Conservation (phyloP, 495 filamentous ascomycete species). For the Podospora appendiculata region DNA sequence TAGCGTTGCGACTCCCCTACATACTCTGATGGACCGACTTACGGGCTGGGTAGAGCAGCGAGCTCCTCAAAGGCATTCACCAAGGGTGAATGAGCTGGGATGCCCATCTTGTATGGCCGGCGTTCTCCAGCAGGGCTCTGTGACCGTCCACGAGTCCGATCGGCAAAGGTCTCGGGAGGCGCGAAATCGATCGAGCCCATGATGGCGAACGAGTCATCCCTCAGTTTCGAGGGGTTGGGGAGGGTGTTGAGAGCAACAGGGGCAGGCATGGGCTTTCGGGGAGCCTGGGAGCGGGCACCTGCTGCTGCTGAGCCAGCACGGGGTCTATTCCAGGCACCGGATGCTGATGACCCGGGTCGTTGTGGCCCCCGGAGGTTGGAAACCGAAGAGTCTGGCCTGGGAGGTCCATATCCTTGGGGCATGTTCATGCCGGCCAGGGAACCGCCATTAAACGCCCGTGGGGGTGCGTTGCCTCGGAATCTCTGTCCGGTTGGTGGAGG, state of each 20-base stretch:
- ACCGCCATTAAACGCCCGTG: slow-evolving; percentile 21
- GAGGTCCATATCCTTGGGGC: slow-evolving; percentile 21
- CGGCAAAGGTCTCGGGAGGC: slow-evolving; percentile 61
- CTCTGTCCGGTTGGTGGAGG: slow-evolving; percentile 78
- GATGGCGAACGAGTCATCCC: slow-evolving; percentile 70
- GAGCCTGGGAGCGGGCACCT: slow-evolving; percentile 23
- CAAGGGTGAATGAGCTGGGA: slow-evolving; percentile 67
- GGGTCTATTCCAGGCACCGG: slow-evolving; percentile 36
- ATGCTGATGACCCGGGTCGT: slow-evolving; percentile 35
- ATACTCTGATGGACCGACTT: slow-evolving; percentile 39
- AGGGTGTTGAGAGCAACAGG: slow-evolving; percentile 66
- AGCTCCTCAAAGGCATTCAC: slow-evolving; percentile 84
- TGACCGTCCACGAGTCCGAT: slow-evolving; percentile 63
- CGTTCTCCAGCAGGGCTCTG: slow-evolving; percentile 73
- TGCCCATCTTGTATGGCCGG: slow-evolving; percentile 61
- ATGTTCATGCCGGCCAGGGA: slow-evolving; percentile 28
- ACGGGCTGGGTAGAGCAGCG: slow-evolving; percentile 78
- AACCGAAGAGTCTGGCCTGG: slow-evolving; percentile 5
- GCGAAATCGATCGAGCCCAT: slow-evolving; percentile 74
- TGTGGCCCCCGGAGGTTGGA: neutral
- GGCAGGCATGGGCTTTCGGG: slow-evolving; percentile 58
- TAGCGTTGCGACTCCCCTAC: neutral
- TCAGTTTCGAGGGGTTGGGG: slow-evolving; percentile 80
- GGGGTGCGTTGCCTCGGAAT: slow-evolving; percentile 42
- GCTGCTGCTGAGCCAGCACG: slow-evolving; percentile 32